These are phyloP conservation scores for Dothistroma septosporum DNA, from an alignment of 2,329 filamentous ascomycete genomes.

Conservation along the genomic window DNA sequence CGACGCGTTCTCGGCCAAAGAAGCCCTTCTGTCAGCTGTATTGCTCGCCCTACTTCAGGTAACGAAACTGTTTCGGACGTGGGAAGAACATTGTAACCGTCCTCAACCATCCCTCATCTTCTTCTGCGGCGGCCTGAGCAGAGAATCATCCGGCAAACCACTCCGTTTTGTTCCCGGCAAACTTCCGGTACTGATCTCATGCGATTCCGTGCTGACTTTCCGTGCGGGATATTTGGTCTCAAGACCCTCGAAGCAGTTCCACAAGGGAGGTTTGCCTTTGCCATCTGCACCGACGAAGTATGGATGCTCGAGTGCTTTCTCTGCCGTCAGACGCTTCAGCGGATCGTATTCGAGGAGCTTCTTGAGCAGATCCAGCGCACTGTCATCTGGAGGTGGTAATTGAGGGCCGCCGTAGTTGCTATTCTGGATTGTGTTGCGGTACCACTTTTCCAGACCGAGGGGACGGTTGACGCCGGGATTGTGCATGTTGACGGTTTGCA, in stretches of 20 bases:
- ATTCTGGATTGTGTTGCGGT: constrained; percentile 46
- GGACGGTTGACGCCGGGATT: constrained; percentile 51
- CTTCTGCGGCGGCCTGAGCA: constrained; percentile 55
- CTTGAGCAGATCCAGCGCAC: constrained; percentile 67
- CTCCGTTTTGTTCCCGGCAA: constrained; percentile 87
- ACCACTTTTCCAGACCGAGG: constrained; percentile 65
- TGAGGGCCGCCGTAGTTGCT: constrained; percentile 42
- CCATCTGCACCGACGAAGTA: constrained; percentile 62
- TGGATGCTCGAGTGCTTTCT: constrained; percentile 80
- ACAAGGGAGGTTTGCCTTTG: constrained; percentile 49
- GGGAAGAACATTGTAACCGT: too few species aligned
- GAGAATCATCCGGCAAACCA: constrained; percentile 73
- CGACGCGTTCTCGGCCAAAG: too few species aligned
- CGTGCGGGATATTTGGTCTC: constrained; percentile 86
- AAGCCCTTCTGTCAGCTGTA: too few species aligned
- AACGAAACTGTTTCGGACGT: too few species aligned
- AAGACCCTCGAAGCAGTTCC: constrained; percentile 86
- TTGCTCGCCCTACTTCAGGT: too few species aligned
- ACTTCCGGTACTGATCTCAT: constrained; percentile 87
- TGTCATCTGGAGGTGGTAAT: constrained; percentile 57
- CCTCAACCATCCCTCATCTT: constrained; percentile 47
- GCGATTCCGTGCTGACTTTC: constrained; percentile 88
- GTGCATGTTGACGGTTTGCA: constrained; percentile 38
- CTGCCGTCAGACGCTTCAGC: constrained; percentile 77
- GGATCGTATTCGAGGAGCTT: constrained; percentile 91